Evolutionary conservation across 2,329 filamentous ascomycete species (phyloP), one percentile per base, ranked within the genome.

Genomic region (Trichoderma polysporum): DNA sequence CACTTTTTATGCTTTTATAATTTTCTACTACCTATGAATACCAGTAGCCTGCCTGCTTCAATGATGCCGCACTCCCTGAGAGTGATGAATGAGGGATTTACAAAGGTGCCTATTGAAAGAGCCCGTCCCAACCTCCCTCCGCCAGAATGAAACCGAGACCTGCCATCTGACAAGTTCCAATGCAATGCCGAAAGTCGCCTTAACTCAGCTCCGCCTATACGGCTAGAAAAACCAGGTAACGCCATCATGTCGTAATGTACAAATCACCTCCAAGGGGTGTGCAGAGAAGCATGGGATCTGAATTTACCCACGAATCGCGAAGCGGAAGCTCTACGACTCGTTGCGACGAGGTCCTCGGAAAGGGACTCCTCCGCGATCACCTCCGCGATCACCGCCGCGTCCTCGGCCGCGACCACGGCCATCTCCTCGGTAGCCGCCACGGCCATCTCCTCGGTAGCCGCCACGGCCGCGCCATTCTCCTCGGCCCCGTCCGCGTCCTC

Each of bases 391-490:
- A 22, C 45, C 54, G 4, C 58, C 58, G 19, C 61, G 61, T 47
- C 61, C 61, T 27, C 80, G 78, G 39, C 79, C 79, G 60, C 82
- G 80, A 35, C 79, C 79, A 63, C 82, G 80, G 47, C 81, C 80
- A 62, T 82, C 80, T 45, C 84, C 82, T 64, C 84, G 81, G 68
- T 79, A 79, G 41, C 83, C 83, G 37, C 79, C 79, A 62, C 82
- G 80, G 45, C 81, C 80, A 62, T 82, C 80, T 45, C 84, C 82
- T 64, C 84, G 81, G 68, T 79, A 79, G 41, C 83, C 83, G 65
- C 84, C 83, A 68, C 86, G 81, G 33, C 85, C 84, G 66, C 86
- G 81, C 70, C 79, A 78, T 57, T 84, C 81, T 50, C 82, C 82
- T 69, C 84, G 81, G 41, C 84, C 81, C 47, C 80, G 78, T 56